Conservation (phyloP, 805 yeast species). For the Cyberlindnera mrakii region DNA sequence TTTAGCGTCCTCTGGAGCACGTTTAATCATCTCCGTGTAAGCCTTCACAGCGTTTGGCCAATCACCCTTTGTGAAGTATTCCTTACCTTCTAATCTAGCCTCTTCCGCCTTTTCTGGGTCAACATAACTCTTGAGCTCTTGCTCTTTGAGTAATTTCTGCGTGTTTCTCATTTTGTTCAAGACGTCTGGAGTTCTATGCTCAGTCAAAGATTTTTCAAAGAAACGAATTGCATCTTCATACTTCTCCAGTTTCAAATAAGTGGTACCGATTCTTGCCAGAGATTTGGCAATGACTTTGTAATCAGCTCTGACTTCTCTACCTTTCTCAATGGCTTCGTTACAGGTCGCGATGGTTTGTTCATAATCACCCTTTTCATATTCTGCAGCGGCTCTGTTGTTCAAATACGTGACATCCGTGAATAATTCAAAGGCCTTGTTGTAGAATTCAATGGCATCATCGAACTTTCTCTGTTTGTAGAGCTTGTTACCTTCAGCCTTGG, state of each 20-base stretch:
- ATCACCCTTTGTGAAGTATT: slow-evolving; percentile 80
- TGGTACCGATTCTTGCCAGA: slow-evolving; percentile 83
- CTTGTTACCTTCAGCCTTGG: slow-evolving; percentile 80
- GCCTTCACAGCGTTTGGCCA: slow-evolving; percentile 97
- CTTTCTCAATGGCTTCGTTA: slow-evolving; percentile 77
- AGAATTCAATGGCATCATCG: slow-evolving; percentile 85
- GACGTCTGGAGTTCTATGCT: slow-evolving; percentile 93
- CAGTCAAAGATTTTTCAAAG: slow-evolving; percentile 90
- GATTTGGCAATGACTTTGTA: slow-evolving; percentile 90
- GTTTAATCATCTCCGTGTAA: slow-evolving; percentile 90
- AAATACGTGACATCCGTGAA: slow-evolving; percentile 83
- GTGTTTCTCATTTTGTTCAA: slow-evolving; percentile 80
- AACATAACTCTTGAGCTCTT: slow-evolving; percentile 72
- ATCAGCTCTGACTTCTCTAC: slow-evolving; percentile 86
- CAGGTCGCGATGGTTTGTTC: slow-evolving; percentile 82
- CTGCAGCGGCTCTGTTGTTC: slow-evolving; percentile 97
- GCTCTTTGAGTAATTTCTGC: slow-evolving; percentile 77
- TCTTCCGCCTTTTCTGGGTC: slow-evolving; percentile 92
- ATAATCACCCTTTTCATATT: slow-evolving; percentile 89
- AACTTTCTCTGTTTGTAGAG: slow-evolving; percentile 83
- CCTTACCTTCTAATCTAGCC: slow-evolving; percentile 91
- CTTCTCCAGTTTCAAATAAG: slow-evolving; percentile 71
- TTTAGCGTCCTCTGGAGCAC: slow-evolving; percentile 95
- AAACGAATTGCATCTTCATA: slow-evolving; percentile 64
- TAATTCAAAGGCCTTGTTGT: slow-evolving; percentile 80